A percentile compares a stretch with the other conserved stretches of the same genome.
Conservation (phyloP, 2,329 filamentous ascomycete genomes). For the Pseudopyricularia javanii region DNA sequence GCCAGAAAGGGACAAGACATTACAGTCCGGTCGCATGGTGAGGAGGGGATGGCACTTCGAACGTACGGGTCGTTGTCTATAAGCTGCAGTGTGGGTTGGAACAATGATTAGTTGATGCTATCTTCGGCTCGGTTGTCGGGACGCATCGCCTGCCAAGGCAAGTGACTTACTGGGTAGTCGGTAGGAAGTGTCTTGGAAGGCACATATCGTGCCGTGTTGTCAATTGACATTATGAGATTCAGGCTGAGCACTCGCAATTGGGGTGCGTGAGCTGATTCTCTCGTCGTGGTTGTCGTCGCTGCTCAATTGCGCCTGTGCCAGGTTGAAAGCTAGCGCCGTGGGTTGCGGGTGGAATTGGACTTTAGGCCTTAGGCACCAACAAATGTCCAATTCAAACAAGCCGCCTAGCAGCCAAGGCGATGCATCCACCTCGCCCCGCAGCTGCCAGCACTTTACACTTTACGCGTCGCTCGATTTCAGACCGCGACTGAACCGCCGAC, state of each 20-base stretch:
- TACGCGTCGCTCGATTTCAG: too few species aligned
- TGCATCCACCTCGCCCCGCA: not conserved
- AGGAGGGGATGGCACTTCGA: constrained; percentile 1
- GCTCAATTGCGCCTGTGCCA: not conserved
- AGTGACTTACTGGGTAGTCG: constrained; percentile 67
- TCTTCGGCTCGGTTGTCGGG: not conserved
- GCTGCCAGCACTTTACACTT: not conserved
- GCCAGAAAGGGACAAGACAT: not conserved
- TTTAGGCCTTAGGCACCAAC: not conserved
- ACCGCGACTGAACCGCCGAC: not conserved
- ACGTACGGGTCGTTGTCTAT: constrained; percentile 98
- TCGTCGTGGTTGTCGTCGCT: not conserved
- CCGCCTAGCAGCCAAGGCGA: not conserved
- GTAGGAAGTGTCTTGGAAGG: constrained; percentile 70
- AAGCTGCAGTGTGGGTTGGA: constrained; percentile 45
- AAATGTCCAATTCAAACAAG: not conserved
- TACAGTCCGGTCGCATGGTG: not conserved
- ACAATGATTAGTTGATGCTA: not conserved
- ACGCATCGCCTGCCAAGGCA: not conserved
- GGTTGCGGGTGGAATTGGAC: not conserved
- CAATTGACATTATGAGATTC: constrained; percentile 23
- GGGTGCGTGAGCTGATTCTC: not conserved
- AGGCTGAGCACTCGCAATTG: not conserved
- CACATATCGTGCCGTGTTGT: constrained; percentile 35
- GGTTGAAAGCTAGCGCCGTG: not conserved